Evolutionary conservation across 2,329 filamentous ascomycete species (phyloP).

Genomic region (Teratosphaeria destructans): DNA sequence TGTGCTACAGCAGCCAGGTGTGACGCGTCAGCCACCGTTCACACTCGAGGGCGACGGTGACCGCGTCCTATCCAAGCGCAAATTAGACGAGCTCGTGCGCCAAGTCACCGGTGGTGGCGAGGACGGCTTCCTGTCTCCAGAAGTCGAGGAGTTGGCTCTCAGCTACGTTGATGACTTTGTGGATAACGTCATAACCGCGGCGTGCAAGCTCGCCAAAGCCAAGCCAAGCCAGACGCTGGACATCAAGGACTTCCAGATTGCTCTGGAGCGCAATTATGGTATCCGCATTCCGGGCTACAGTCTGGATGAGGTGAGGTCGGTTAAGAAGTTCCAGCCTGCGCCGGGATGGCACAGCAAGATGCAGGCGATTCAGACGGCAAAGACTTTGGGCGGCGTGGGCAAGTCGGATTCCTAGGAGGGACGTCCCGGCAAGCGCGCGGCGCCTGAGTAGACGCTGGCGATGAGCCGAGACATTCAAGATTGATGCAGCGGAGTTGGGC

Average conservation of each 20-base stretch:
- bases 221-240: conserved; percentile 84
- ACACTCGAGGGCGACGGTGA: conserved; percentile 87
- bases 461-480: neutral
- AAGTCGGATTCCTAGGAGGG: conserved; percentile 10
- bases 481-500: neutral
- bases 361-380: conserved; percentile 89
- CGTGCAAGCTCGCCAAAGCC: conserved; percentile 87
- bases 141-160: conserved; percentile 92
- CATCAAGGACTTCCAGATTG: conserved; percentile 52
- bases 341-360: conserved; percentile 91
- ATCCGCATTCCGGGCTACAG: conserved; percentile 84
- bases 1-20: conserved; percentile 76
- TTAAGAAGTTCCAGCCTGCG: conserved; percentile 84
- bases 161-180: conserved; percentile 89
- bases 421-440: neutral
- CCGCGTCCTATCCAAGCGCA: conserved; percentile 92
- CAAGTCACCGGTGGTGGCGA: conserved; percentile 69
- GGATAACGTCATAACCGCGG: conserved; percentile 75
- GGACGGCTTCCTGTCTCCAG: conserved; percentile 65
- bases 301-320: conserved; percentile 85
- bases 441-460: neutral
- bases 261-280: conserved; percentile 55
- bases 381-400: conserved; percentile 47
- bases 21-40: conserved; percentile 71
- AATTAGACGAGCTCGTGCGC: conserved; percentile 85